Conservation (phyloP, 148 eudicot species). For the Diospyros lotus region DNA sequence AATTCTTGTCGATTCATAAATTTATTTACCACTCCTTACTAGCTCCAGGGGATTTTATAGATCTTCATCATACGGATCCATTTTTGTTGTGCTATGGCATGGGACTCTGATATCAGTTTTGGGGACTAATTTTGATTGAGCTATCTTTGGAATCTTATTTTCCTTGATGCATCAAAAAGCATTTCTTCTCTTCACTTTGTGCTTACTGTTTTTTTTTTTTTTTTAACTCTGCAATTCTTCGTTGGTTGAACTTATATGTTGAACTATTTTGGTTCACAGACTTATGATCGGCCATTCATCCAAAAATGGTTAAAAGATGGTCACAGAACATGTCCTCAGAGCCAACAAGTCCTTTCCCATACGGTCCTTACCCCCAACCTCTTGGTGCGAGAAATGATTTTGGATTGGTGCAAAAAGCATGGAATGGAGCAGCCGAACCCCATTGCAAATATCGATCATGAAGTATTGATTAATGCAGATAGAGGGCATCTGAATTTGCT, state of each 20-base stretch:
- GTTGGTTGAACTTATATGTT: neutral
- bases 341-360: conserved; percentile 85
- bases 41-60: neutral
- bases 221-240: neutral
- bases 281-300: conserved; percentile 69
- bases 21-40: neutral
- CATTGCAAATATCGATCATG: conserved; percentile 26
- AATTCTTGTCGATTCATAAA: too few species aligned
- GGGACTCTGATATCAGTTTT: too few species aligned
- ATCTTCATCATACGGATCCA: too few species aligned
- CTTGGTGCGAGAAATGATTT: conserved; percentile 55
- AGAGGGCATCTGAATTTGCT: conserved; percentile 42
- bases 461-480: conserved; percentile 45
- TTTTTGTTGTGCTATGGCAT: too few species aligned
- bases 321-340: conserved; percentile 65
- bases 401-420: conserved; percentile 56
- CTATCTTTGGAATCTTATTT: neutral
- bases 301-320: conserved; percentile 84
- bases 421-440: conserved; percentile 45
- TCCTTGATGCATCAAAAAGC: neutral
- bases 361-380: conserved; percentile 63
- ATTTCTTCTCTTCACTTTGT: neutral
- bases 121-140: neutral
- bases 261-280: conserved; percentile 36
- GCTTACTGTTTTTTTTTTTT: neutral